A percentile compares a stretch with the other conserved stretches of the same genome.
These are phyloP conservation scores for Xylaria scruposa DNA, from an alignment of 495 filamentous ascomycete genomes.

Conservation along the genomic window DNA sequence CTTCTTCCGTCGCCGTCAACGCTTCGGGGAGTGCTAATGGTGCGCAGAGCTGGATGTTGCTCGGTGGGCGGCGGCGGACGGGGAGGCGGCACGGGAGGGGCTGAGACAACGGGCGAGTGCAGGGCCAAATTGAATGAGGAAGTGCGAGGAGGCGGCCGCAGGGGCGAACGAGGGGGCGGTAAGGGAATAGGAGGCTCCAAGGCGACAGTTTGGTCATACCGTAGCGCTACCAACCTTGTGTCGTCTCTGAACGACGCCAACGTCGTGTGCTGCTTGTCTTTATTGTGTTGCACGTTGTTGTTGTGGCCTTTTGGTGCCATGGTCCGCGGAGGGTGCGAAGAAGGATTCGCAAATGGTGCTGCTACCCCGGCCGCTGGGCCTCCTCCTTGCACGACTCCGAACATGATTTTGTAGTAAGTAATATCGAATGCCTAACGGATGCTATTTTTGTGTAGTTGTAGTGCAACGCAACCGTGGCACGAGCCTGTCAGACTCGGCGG, in stretches of 20 bases:
- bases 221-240: slow-evolving; percentile 56
- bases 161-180: slow-evolving; percentile 47
- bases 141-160: slow-evolving; percentile 39
- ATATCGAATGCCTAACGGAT: slow-evolving; percentile 3
- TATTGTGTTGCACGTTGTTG: slow-evolving; percentile 43
- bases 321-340: neutral
- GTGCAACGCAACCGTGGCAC: neutral
- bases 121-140: slow-evolving; percentile 32
- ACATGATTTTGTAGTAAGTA: slow-evolving; percentile 14
- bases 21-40: slow-evolving; percentile 39
- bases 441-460: slow-evolving; percentile 15
- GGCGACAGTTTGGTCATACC: slow-evolving; percentile 62
- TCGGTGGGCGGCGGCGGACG: slow-evolving; percentile 52
- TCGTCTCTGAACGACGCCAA: slow-evolving; percentile 54
- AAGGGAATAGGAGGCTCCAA: slow-evolving; percentile 63
- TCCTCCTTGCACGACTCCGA: slow-evolving; percentile 17
- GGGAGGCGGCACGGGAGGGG: slow-evolving; percentile 46
- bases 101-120: slow-evolving; percentile 16
- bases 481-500: neutral
- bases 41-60: slow-evolving; percentile 55
- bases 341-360: slow-evolving; percentile 20
- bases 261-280: slow-evolving; percentile 35
- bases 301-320: slow-evolving; percentile 31
- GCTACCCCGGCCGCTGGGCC: slow-evolving; percentile 18
- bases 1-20: slow-evolving; percentile 46